These are phyloP conservation scores for Boletus rubroflammeus DNA, from an alignment of 768 basidiomycete species.

Conservation along the genomic window DNA sequence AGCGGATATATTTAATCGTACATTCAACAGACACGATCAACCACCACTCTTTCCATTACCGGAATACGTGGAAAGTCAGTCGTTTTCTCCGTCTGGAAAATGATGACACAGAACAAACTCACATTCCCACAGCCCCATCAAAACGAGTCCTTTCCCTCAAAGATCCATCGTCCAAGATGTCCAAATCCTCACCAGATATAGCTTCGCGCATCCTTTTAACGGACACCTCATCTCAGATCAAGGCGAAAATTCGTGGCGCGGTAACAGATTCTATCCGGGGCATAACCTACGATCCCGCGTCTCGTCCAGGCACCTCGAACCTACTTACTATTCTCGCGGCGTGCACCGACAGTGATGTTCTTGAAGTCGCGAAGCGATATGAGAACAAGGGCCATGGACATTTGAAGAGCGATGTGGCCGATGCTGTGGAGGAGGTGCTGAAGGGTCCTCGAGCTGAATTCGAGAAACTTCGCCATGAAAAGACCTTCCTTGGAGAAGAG, in stretches of 20 bases:
- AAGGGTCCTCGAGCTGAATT: slow-evolving; percentile 67
- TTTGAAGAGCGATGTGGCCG: slow-evolving; percentile 73
- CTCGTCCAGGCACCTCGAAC: slow-evolving; percentile 83
- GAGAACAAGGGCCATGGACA: slow-evolving; percentile 54
- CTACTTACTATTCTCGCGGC: slow-evolving; percentile 77
- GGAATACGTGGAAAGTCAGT: slow-evolving; percentile 68
- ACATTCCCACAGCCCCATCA: slow-evolving; percentile 54
- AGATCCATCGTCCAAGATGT: slow-evolving; percentile 89
- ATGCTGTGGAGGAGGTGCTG: slow-evolving; percentile 67
- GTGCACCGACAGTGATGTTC: slow-evolving; percentile 50
- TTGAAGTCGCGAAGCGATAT: slow-evolving; percentile 48
- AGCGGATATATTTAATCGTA: slow-evolving; percentile 77
- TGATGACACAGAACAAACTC: background rate
- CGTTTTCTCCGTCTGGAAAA: background rate
- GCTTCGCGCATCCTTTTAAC: slow-evolving; percentile 85
- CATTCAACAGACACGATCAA: slow-evolving; percentile 43
- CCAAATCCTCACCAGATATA: slow-evolving; percentile 80
- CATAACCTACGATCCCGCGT: slow-evolving; percentile 75
- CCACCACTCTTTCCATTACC: slow-evolving; percentile 68
- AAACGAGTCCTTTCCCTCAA: slow-evolving; percentile 83
- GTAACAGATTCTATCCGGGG: slow-evolving; percentile 79
- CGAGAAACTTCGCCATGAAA: slow-evolving; percentile 56
- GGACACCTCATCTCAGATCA: slow-evolving; percentile 60
- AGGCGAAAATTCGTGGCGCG: slow-evolving; percentile 69
- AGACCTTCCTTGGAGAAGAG: slow-evolving; percentile 55